These are phyloP conservation scores for Marasmius oreades DNA, from an alignment of 1,284 basidiomycete species.

Conservation along the genomic window DNA sequence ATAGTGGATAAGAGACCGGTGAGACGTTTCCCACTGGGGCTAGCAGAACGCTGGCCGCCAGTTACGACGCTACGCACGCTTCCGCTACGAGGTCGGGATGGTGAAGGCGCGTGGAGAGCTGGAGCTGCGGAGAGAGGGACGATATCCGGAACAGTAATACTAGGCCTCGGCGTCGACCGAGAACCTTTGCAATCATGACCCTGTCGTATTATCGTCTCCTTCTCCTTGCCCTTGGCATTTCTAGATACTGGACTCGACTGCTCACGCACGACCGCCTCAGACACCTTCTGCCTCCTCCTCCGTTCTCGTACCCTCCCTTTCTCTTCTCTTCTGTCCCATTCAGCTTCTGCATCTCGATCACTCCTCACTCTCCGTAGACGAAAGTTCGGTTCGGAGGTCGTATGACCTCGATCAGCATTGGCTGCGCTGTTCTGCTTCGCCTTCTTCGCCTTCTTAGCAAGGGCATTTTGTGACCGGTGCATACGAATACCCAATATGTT, in stretches of 20 bases:
- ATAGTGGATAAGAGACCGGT: neutral
- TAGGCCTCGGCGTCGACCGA: neutral
- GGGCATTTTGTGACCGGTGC: neutral
- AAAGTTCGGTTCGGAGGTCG: neutral
- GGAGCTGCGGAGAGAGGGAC: neutral
- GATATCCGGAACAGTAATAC: neutral
- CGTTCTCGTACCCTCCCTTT: neutral
- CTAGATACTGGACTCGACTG: too few species aligned
- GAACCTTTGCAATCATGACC: neutral
- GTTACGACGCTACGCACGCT: neutral
- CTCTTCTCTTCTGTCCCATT: neutral
- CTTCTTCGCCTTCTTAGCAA: neutral
- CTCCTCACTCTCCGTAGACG: neutral
- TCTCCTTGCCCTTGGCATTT: neutral
- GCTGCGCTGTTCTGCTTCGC: neutral
- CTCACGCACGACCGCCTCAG: neutral
- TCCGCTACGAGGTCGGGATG: neutral
- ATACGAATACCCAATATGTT: neutral
- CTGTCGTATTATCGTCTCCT: neutral
- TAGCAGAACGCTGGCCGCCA: neutral
- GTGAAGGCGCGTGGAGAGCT: neutral
- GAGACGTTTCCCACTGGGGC: slow-evolving; percentile 1
- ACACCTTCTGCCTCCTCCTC: neutral
- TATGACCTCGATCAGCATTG: neutral
- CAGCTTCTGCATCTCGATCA: neutral